These are phyloP conservation scores for Epichloe bromicola DNA, from an alignment of 2,329 filamentous ascomycete genomes.

Conservation along the genomic window DNA sequence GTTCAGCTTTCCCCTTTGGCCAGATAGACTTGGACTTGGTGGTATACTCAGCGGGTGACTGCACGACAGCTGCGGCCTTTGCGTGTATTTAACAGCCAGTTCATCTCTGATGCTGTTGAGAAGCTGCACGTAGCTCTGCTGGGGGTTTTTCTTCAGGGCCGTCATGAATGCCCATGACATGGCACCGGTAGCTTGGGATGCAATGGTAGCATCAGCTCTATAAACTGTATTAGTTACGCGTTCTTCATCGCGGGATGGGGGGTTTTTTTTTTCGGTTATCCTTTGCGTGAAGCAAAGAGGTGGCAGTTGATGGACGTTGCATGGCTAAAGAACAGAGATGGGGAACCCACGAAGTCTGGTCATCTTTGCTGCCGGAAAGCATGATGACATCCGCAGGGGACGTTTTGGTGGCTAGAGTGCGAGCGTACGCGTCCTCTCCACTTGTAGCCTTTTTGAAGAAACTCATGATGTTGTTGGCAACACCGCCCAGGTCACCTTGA, in stretches of 20 bases:
- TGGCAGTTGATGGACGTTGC: not conserved
- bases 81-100: constrained; percentile 71
- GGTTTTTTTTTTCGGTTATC: not conserved
- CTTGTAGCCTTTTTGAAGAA: constrained; percentile 81
- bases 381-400: constrained; percentile 92
- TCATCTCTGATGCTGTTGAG: constrained; percentile 95
- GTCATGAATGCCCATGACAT: constrained; percentile 98
- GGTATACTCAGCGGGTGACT: constrained; percentile 82
- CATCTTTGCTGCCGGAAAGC: constrained; percentile 95
- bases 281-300: not conserved
- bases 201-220: constrained; percentile 86
- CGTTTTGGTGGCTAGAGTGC: constrained; percentile 76
- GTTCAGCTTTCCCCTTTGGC: constrained; percentile 7
- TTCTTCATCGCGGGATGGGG: not conserved
- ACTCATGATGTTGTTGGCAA: constrained; percentile 66
- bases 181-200: constrained; percentile 81
- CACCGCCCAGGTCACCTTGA: constrained; percentile 66
- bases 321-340: constrained; percentile 7
- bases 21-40: constrained; percentile 1
- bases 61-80: constrained; percentile 94
- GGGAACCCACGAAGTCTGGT: constrained; percentile 72
- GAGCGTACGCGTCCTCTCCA: constrained; percentile 71
- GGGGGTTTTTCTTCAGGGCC: constrained; percentile 87
- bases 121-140: constrained; percentile 94
- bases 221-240: not conserved